Evolutionary conservation across 192 early-diverging fungal species (phyloP), one percentile per base, ranked within the genome.

Genomic region (Backusella macrospora): DNA sequence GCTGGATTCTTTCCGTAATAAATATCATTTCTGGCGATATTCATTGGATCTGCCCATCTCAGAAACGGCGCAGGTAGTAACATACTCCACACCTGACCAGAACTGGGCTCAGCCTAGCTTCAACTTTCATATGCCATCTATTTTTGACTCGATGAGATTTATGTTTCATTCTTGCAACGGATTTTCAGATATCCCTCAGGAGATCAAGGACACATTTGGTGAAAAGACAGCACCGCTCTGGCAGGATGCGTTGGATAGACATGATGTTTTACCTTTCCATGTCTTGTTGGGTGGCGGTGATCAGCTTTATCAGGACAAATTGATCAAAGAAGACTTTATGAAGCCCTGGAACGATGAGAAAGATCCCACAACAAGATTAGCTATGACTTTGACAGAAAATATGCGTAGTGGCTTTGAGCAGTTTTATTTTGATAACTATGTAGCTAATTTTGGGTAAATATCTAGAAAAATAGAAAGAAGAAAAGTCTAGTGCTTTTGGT

Each of bases 141-240:
- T 82, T 52, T 71, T 82, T 15, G 82, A 87, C 68, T 81, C 87
- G 9, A 89, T 88, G 84, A 84, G 89, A 8, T 91, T 88, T 74
- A 84, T 84, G 73, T 92, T 92, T 75, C 86, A 86, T 79, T 88
- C 86, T 38, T 92, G 91, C 79, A 92, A 92, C 71, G 91, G 91
- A 8, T 92, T 88, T 76, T 91, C 90, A 13, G 84, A 87, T 73
- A 78, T 84, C 4, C 62, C 71, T 26, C 78, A 76, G 44, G 79
- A 84, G n/a, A 70, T 82, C 39, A 81, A 83, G 63, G 74, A 83
- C 65, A 82, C 72, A 18, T 82, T 83, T 80, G 82, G 81, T 49
- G 76, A 80, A 21, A 81, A 81, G 47, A 73, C 78, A 7, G 82
- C 78, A 44, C 87, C 88, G 6, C 74, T 93, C 44, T 93, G 91